Percentiles rank a stretch among this genome's conserved stretches.
Evolutionary conservation across 805 yeast species (phyloP).

Genomic region (Saturnispora ahearnii): DNA sequence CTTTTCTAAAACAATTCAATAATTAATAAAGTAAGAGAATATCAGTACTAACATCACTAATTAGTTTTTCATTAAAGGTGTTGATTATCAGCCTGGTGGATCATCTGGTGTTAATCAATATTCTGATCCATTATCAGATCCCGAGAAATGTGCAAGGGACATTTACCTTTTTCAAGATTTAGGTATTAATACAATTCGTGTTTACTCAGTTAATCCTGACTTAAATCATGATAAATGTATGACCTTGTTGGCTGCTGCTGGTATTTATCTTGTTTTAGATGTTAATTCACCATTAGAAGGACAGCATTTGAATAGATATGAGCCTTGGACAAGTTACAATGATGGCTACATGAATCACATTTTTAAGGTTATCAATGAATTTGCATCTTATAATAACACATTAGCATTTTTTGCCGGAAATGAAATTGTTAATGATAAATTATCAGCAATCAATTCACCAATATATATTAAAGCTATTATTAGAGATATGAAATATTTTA

Average conservation of each 20-base stretch:
- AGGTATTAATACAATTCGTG: slow-evolving; percentile 69
- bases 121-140: slow-evolving; percentile 59
- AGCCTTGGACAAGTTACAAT: slow-evolving; percentile 65
- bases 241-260: slow-evolving; percentile 56
- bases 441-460: slow-evolving; percentile 49
- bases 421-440: slow-evolving; percentile 60
- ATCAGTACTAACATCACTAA: background rate
- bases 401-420: slow-evolving; percentile 78
- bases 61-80: slow-evolving; percentile 83
- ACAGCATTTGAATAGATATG: slow-evolving; percentile 54
- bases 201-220: slow-evolving; percentile 70
- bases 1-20: no score
- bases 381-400: slow-evolving; percentile 55
- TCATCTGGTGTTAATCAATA: slow-evolving; percentile 65
- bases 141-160: slow-evolving; percentile 54
- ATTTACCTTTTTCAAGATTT: slow-evolving; percentile 54
- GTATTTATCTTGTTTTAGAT: slow-evolving; percentile 65
- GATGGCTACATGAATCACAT: slow-evolving; percentile 49
- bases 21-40: slow-evolving; percentile 11
- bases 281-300: slow-evolving; percentile 63
- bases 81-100: slow-evolving; percentile 76
- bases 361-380: slow-evolving; percentile 68
- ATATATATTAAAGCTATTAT: slow-evolving; percentile 73
- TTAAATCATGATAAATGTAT: slow-evolving; percentile 62
- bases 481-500: slow-evolving; percentile 74